These are phyloP conservation scores for Aspergillus awamori DNA, from an alignment of 2,329 filamentous ascomycete genomes.

Conservation along the genomic window DNA sequence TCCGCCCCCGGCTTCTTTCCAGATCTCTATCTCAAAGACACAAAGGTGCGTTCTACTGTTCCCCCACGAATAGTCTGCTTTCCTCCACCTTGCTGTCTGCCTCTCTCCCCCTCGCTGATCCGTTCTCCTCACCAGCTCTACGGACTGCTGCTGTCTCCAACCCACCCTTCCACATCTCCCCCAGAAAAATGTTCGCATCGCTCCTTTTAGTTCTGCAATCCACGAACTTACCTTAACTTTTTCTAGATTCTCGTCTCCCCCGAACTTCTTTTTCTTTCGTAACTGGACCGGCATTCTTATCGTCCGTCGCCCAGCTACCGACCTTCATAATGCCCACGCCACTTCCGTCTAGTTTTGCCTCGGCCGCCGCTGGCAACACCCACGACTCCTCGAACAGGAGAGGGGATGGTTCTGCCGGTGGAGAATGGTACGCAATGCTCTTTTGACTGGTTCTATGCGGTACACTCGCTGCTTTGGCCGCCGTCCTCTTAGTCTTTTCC, in stretches of 20 bases:
- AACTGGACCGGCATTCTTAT: slow-evolving; percentile 24
- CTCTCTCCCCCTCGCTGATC: slow-evolving; percentile 5
- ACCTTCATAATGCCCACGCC: slow-evolving; percentile 66
- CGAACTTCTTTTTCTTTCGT: slow-evolving; percentile 25
- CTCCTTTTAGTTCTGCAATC: not conserved
- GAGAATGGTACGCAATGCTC: slow-evolving; percentile 67
- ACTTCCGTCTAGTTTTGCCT: slow-evolving; percentile 81
- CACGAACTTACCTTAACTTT: slow-evolving; percentile 4
- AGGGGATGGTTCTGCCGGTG: slow-evolving; percentile 61
- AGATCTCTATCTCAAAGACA: not conserved
- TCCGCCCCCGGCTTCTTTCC: slow-evolving; percentile 1
- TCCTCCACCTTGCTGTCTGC: slow-evolving; percentile 11
- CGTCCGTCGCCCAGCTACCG: slow-evolving; percentile 26
- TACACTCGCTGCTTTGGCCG: not conserved
- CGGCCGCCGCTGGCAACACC: slow-evolving; percentile 76
- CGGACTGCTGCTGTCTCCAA: slow-evolving; percentile 8
- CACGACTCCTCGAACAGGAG: slow-evolving; percentile 63
- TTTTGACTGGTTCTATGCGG: slow-evolving; percentile 10
- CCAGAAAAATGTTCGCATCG: slow-evolving; percentile 13
- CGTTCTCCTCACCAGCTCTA: slow-evolving; percentile 10
- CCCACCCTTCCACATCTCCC: slow-evolving; percentile 1
- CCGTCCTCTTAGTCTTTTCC: not conserved
- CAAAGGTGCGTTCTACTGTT: not conserved
- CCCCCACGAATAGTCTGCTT: not conserved
- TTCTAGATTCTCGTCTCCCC: slow-evolving; percentile 5